Evolutionary conservation across 78 protist species (phyloP).

Genomic region (Dictyostelium citrinum): DNA sequence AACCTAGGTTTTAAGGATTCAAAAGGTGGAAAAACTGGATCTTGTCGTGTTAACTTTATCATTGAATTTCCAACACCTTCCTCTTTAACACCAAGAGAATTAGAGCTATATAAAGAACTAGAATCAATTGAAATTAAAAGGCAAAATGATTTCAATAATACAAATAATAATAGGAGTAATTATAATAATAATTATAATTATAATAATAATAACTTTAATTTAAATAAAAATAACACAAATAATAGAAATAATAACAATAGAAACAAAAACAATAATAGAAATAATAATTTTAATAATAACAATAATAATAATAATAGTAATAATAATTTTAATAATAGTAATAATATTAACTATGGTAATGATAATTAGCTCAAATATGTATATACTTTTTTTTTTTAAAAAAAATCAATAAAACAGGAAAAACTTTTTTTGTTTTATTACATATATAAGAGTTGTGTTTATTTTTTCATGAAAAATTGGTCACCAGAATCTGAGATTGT

Average conservation of each 20-base stretch:
- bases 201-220: neutral
- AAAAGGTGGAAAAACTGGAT: constrained; percentile 26
- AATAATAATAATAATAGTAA: neutral
- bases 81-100: neutral
- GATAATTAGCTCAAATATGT: neutral
- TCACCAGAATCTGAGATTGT: neutral
- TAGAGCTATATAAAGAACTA: constrained; percentile 40
- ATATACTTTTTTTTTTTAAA: neutral
- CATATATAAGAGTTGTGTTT: too few species aligned
- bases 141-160: neutral
- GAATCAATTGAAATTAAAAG: neutral
- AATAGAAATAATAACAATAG: neutral
- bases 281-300: neutral
- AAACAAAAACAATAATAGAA: neutral
- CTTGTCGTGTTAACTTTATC: neutral
- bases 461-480: neutral
- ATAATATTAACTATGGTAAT: neutral
- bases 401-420: neutral
- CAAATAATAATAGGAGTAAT: neutral
- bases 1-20: constrained; percentile 56
- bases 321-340: neutral
- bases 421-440: neutral
- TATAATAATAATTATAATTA: neutral
- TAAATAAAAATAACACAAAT: neutral
- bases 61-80: neutral